Percentiles rank a stretch among this genome's conserved stretches.
Evolutionary conservation across 164 flowering plant species (phyloP).

Genomic region (Vitis riparia): DNA sequence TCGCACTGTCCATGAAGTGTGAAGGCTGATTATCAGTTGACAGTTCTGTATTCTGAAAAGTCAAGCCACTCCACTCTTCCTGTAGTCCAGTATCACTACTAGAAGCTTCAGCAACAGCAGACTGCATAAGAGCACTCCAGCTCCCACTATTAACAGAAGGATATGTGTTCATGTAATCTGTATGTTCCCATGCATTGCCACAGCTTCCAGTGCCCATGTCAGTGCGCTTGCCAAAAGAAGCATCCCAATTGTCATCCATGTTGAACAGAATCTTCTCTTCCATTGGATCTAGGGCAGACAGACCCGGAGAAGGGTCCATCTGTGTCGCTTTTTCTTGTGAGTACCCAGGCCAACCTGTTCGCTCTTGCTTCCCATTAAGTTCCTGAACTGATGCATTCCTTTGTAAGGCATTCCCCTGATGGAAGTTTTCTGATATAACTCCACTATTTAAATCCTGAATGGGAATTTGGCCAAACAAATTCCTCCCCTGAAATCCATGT

Average conservation of each 20-base stretch:
- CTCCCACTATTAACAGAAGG: conserved; percentile 80
- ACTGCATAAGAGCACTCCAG: conserved; percentile 98
- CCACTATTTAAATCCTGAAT: conserved; percentile 32
- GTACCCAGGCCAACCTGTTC: conserved; percentile 34
- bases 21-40: conserved; percentile 49
- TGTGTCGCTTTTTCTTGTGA: conserved; percentile 37
- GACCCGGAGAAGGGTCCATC: conserved; percentile 34
- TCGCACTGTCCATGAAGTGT: conserved; percentile 37
- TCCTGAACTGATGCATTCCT: conserved; percentile 39
- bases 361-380: conserved; percentile 38
- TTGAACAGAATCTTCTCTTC: conserved; percentile 69
- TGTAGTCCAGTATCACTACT: conserved; percentile 67
- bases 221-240: conserved; percentile 34
- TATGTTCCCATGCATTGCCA: conserved; percentile 34
- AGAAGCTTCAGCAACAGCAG: conserved; percentile 88
- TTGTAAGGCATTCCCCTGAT: conserved; percentile 29
- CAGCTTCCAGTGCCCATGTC: conserved; percentile 33
- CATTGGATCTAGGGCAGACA: conserved; percentile 57
- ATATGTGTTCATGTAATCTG: conserved; percentile 38
- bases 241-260: conserved; percentile 63
- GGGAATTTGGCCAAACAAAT: conserved; percentile 36
- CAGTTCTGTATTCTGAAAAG: conserved; percentile 55
- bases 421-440: conserved; percentile 29
- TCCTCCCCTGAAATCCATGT: conserved; percentile 45
- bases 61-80: conserved; percentile 85